Evolutionary conservation across 1,284 basidiomycete genomes (phyloP), one percentile per base, ranked within the genome.

Genomic region (Cutaneotrichosporon mucoides): DNA sequence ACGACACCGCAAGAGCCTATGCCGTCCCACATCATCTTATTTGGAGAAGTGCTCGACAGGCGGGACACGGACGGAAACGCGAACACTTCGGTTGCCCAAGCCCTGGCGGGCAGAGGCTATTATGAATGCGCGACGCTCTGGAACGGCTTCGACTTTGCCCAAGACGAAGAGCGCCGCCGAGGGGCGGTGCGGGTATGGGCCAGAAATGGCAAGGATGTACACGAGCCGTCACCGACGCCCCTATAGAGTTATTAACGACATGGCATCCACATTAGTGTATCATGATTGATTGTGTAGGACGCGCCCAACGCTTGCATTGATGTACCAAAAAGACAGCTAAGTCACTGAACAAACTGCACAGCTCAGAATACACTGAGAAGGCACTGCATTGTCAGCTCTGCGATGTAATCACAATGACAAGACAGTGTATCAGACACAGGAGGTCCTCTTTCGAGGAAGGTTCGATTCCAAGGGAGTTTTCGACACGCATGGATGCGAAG

Each of bases 21-120:
- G 91, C 92, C 92, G 1, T 83, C 82, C 52, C 85, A 90, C 72
- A 70, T 96, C 5, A 84, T 91, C 3, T 79, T 92, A 51, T 97
- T 96, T 70, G 89, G 89, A 2, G 81, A 82, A 6, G 78, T 95
- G 49, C 77, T 93, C 38, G 73, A 81, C 5, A 35, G 38, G 12
- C 48, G 2, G 10, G 15, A 52, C 13, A 42, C 15, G n/a, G 43
- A n/a, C 47, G 55, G 16, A 13, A 33, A 35, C 43, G 45, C 33
- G 33, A 49, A 33, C 5, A 12, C 10, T 34, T 53, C 54, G 1
- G 81, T 91, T 2, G 70, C 77, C 52, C 67, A 77, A 5, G 56
- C 87, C 15, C 75, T 97, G 47, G 66, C 72, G 38, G 68, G 69
- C 15, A 80, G 82, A 49, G 88, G 88, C 1, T 98, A 95, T 69